These are phyloP conservation scores for Hypoxylon sp. DNA, from an alignment of 2,329 filamentous ascomycete genomes.

Conservation along the genomic window DNA sequence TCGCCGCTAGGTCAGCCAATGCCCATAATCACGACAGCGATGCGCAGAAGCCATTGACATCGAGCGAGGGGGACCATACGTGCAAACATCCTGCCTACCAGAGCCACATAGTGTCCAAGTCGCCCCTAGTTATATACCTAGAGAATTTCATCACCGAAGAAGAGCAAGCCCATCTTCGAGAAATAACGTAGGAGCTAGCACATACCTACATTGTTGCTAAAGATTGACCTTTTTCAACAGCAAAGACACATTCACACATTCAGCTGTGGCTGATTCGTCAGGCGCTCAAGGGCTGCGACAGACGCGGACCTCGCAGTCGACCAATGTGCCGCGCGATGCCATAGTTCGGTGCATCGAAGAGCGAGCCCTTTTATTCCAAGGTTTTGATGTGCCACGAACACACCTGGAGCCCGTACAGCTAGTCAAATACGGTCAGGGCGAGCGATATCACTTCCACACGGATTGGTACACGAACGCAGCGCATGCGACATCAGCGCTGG, in stretches of 20 bases:
- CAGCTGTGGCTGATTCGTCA: constrained; percentile 55
- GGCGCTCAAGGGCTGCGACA: constrained; percentile 53
- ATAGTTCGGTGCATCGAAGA: constrained; percentile 62
- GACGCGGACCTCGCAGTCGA: constrained; percentile 61
- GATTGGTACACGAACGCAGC: constrained; percentile 62
- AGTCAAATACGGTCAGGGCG: constrained; percentile 59
- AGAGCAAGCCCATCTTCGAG: constrained; percentile 54
- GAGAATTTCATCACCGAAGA: constrained; percentile 54
- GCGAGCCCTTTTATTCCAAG: constrained; percentile 61
- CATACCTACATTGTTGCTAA: not conserved
- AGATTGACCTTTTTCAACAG: constrained; percentile 47
- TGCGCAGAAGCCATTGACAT: constrained; percentile 44
- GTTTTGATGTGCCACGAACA: constrained; percentile 54
- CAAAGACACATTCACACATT: constrained; percentile 59
- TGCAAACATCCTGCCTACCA: constrained; percentile 53
- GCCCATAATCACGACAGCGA: constrained; percentile 42
- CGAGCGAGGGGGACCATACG: constrained; percentile 24
- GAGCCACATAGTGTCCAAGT: constrained; percentile 53
- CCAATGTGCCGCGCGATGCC: constrained; percentile 58
- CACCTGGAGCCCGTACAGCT: constrained; percentile 63
- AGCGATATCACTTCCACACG: constrained; percentile 63
- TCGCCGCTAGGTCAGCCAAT: constrained; percentile 35
- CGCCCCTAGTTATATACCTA: constrained; percentile 57
- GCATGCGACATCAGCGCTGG: constrained; percentile 55
- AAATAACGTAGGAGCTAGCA: constrained; percentile 49